Conservation (phyloP, 371 early-diverging fungal species). For the Lichtheimia corymbifera region DNA sequence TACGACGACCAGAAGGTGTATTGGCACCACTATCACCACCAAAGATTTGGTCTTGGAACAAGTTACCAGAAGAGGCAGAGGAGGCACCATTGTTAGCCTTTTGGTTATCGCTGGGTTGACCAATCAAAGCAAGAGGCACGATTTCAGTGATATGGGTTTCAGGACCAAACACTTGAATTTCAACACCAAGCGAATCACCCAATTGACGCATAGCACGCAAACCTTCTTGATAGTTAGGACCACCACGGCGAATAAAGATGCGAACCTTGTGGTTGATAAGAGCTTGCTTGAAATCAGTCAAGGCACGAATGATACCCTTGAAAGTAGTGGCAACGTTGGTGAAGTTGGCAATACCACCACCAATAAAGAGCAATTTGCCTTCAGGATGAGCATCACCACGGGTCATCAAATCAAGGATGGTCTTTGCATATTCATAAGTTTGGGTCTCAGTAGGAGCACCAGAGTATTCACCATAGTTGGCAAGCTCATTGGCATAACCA, state of each 20-base stretch:
- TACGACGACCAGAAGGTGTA: constrained; percentile 30
- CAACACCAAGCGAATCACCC: constrained; percentile 90
- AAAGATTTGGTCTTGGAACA: constrained; percentile 65
- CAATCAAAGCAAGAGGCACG: constrained; percentile 89
- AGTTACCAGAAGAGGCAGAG: constrained; percentile 62
- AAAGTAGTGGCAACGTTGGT: constrained; percentile 98
- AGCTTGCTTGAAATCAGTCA: constrained; percentile 87
- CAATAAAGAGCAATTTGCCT: constrained; percentile 95
- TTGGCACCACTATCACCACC: constrained; percentile 41
- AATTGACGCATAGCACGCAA: constrained; percentile 92
- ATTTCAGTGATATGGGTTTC: constrained; percentile 98
- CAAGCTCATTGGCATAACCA: constrained; percentile 91
- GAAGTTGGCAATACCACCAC: constrained; percentile 99
- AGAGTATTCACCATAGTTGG: constrained; percentile 99
- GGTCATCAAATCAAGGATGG: constrained; percentile 96
- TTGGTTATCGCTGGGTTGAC: constrained; percentile 43
- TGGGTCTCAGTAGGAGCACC: constrained; percentile 98
- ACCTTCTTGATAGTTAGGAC: constrained; percentile 99
- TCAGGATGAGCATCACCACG: constrained; percentile 80
- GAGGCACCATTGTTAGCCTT: constrained; percentile 15
- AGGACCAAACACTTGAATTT: constrained; percentile 95
- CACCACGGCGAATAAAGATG: constrained; percentile 96
- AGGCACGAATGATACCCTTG: constrained; percentile 97
- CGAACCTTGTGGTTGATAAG: constrained; percentile 86
- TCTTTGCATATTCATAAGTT: constrained; percentile 98